A percentile compares a stretch with the other conserved stretches of the same genome.
phyloP scores from a whole-genome alignment of 1,139 yeast species.

The Sugiyamaella castrensis region DNA sequence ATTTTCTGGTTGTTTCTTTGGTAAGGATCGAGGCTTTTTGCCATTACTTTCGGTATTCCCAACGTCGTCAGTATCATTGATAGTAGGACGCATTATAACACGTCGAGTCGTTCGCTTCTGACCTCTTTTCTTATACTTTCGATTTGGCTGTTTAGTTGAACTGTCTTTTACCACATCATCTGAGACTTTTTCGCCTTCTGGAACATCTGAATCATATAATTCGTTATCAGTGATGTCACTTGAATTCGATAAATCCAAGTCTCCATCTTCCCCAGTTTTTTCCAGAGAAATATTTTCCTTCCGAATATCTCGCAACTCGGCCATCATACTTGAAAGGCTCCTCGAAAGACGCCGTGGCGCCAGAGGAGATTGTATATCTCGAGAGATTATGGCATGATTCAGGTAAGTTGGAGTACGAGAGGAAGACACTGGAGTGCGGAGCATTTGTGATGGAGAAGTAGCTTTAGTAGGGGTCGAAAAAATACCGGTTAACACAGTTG shows the following conservation, averaged over 20 bases:
- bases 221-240: constrained; percentile 6
- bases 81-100: constrained; percentile 52
- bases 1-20: constrained; percentile 24
- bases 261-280: constrained; percentile 1
- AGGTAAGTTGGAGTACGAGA: constrained; percentile 32
- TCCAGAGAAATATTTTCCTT: background rate
- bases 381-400: constrained; percentile 12
- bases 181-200: background rate
- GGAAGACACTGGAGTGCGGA: constrained; percentile 17
- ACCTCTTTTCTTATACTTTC: constrained; percentile 39
- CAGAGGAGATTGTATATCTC: constrained; percentile 24
- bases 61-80: constrained; percentile 18
- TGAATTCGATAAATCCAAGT: constrained; percentile 9
- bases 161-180: constrained; percentile 4
- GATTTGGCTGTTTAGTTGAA: background rate
- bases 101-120: constrained; percentile 65
- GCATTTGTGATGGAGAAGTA: constrained; percentile 8
- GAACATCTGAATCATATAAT: background rate
- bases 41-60: constrained; percentile 8
- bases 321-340: constrained; percentile 42
- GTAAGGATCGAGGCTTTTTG: constrained; percentile 8
- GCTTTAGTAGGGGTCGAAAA: constrained; percentile 5
- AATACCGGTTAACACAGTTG: no score
- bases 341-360: constrained; percentile 31
- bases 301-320: constrained; percentile 38